Percentiles rank a stretch among this genome's conserved stretches.
phyloP scores from a whole-genome alignment of 1,139 yeast genomes.

The Scheffersomyces segobiensis region DNA sequence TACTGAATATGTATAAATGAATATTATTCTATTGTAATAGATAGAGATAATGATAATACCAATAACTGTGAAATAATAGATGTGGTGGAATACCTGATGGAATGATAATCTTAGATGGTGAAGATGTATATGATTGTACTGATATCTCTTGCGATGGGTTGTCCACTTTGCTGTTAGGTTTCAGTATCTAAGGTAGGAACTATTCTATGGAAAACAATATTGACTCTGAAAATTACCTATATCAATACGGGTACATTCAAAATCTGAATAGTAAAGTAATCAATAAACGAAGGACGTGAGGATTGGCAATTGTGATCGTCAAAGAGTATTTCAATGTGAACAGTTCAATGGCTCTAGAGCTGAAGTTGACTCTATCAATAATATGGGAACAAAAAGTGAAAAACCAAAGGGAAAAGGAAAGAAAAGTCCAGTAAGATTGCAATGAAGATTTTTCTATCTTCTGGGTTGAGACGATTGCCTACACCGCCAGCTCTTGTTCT shows the following conservation, averaged over 20 bases:
- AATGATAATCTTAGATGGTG: neutral
- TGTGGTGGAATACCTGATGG: neutral
- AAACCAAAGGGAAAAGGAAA: neutral
- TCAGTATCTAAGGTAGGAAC: no score
- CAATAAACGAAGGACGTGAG: neutral
- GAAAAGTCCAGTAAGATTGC: neutral
- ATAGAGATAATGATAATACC: no score
- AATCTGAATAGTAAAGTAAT: neutral
- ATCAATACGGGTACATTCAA: neutral
- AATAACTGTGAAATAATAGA: no score
- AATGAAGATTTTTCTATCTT: neutral
- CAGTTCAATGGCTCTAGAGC: neutral
- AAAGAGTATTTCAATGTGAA: neutral
- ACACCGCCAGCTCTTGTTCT: neutral
- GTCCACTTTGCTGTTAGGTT: neutral
- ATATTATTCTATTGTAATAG: neutral
- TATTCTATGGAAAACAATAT: no score
- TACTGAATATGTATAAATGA: constrained; percentile 5
- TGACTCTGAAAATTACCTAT: neutral
- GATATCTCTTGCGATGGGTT: neutral
- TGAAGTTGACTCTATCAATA: neutral
- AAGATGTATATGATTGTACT: neutral
- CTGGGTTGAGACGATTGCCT: neutral
- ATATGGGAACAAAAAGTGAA: neutral
- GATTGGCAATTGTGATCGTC: neutral